Evolutionary conservation across 164 flowering plant genomes (phyloP), one percentile per base, ranked within the genome.

Genomic region (Sextonia rubra): DNA sequence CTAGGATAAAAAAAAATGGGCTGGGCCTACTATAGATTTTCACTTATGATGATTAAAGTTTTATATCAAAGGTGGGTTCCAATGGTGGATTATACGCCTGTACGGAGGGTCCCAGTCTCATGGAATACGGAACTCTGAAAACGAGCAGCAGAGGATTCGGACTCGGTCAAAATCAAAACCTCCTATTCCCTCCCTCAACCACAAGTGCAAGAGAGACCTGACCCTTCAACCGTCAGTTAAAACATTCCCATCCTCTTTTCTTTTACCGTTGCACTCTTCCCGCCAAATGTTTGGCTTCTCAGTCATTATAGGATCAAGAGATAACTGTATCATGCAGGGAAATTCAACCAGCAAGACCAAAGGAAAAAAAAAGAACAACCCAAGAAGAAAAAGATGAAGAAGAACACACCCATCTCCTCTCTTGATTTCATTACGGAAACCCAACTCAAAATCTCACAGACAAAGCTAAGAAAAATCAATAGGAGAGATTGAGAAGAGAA

Each of bases 251-350:
- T 52, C 58, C 58, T 52, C 58, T 37, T 37, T 52, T 20, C n/a
- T 52, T 52, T 52, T 3, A 52, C 58, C n/a, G 58, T 52, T 52
- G n/a, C 44, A 26, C 22, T 44, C 69, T n/a, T 66, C 44, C 26
- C n/a, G 68, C 74, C 74, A 71, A 64, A 71, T 71, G 74, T 64
- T 71, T 2, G 74, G 60, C 11, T 14, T 26, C 17, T 24, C 3
- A 71, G 68, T 12, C 37, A 64, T 62, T 71, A 44, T 64, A 63
- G 74, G 74, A 37, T 37, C 44, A 37, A 49, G 68, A 47, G 11
- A 56, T 27, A 64, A 71, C 60, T 32, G 66, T 24, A 22, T 12
- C 47, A 69, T 8, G 56, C 49, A 60, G 25, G 25, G 9, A 47
- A 26, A 49, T 4, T 20, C 32, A 52, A 52, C 14, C 58, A 26